phyloP scores from a whole-genome alignment of 2,329 filamentous ascomycete species.

The Venturia asperata region DNA sequence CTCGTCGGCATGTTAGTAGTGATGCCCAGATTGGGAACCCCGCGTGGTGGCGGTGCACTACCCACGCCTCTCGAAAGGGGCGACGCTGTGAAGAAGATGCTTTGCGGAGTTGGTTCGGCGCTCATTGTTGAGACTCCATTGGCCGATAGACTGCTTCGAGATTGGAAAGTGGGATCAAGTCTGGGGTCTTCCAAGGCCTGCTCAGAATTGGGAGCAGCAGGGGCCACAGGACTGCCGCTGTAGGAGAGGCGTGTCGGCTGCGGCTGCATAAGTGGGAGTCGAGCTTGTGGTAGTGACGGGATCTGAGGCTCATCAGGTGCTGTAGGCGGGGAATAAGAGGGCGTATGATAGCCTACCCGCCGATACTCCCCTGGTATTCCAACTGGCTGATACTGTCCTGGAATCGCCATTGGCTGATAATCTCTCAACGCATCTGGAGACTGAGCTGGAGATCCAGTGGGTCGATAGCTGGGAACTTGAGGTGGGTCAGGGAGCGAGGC shows the following conservation, averaged over 20 bases:
- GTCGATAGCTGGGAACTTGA: background rate
- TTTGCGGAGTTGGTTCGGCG: background rate
- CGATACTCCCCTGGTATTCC: constrained; percentile 5
- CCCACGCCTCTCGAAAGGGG: background rate
- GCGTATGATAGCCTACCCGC: background rate
- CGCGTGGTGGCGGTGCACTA: background rate
- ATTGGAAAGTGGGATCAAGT: constrained; percentile 15
- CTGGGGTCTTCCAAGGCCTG: constrained; percentile 14
- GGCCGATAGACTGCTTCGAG: background rate
- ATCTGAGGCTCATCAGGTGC: constrained; percentile 14
- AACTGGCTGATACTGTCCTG: background rate
- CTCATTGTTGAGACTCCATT: background rate
- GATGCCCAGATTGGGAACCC: background rate
- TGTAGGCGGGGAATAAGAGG: background rate
- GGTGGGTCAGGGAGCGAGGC: background rate
- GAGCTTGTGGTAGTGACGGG: constrained; percentile 15
- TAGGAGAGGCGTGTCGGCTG: constrained; percentile 11
- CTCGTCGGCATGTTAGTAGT: background rate
- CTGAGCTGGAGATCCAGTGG: background rate
- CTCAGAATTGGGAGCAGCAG: background rate
- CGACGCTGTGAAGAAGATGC: background rate
- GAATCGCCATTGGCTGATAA: background rate
- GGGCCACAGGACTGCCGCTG: background rate
- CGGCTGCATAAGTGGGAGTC: constrained; percentile 15
- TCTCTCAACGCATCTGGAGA: background rate